Conservation (phyloP, 2,329 filamentous ascomycete species). For the Passalora sequoiae region DNA sequence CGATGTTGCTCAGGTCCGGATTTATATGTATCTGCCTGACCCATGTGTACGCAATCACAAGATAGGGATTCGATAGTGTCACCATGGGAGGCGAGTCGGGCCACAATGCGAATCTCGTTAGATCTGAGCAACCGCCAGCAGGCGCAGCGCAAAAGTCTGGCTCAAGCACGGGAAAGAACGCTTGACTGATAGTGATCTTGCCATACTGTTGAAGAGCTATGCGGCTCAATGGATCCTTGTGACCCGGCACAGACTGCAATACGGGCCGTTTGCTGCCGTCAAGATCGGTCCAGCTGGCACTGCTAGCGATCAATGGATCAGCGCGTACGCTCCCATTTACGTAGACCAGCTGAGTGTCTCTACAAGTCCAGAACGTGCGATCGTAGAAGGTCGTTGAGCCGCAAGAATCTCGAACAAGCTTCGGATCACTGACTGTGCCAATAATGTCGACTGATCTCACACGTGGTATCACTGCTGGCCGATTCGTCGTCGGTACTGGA, state of each 20-base stretch:
- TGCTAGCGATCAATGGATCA: constrained; percentile 5
- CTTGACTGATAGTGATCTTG: neutral
- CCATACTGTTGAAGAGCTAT: constrained; percentile 7
- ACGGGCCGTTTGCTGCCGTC: neutral
- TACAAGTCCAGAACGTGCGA: constrained; percentile 11
- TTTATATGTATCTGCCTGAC: constrained; percentile 4
- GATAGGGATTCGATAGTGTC: neutral
- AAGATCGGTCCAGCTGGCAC: constrained; percentile 10
- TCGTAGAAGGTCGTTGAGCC: constrained; percentile 4
- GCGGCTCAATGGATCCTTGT: neutral
- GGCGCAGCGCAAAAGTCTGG: constrained; percentile 4
- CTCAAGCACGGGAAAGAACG: constrained; percentile 5
- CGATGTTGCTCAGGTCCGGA: neutral
- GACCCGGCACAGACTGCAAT: neutral
- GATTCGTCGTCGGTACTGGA: neutral
- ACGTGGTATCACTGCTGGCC: neutral
- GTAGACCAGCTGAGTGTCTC: constrained; percentile 7
- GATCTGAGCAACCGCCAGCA: constrained; percentile 6
- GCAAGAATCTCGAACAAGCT: constrained; percentile 5
- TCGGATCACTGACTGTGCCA: constrained; percentile 8
- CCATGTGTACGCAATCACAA: constrained; percentile 7
- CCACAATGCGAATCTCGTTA: constrained; percentile 6
- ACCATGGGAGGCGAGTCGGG: constrained; percentile 7
- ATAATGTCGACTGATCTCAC: neutral
- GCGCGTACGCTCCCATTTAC: constrained; percentile 3